Evolutionary conservation across 1,284 basidiomycete species (phyloP), one percentile per base, ranked within the genome.

Genomic region (Cerioporus squamosus): DNA sequence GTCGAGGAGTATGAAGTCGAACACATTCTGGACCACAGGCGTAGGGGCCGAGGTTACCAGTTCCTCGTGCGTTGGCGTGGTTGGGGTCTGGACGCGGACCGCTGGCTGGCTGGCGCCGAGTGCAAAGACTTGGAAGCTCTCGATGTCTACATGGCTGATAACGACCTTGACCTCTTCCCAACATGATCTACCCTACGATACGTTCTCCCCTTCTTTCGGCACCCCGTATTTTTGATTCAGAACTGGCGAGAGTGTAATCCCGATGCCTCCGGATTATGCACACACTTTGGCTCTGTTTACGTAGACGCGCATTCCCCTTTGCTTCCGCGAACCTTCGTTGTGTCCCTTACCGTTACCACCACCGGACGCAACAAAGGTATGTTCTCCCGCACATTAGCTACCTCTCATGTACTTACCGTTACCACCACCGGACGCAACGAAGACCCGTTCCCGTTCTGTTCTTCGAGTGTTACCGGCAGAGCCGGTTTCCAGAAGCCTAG

Each of bases 11-110:
- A 31, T 10, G 26, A 51, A 15, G 42, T 52, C n/a, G 42, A 52
- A 1, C 15, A 47, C 51, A 66, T 67, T n/a, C 14, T 67, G 0
- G 61, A 66, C 36, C 43, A 57, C 15, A 31, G 51, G 5, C 36
- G 38, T 3, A 44, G 54, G 12, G 51, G 57, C 1, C 44, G 57
- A 2, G 57, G 57, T 1, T 52, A n/a, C 15, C 50, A 53, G 36
- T 64, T 59, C 48, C 48, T 64, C 5, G 57, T 64, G 2, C 53
- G 57, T 5, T 64, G 62, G 62, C 38, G 15, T 8, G 62, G 60
- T 12, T 64, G 51, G 31, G 49, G 49, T 5, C 39, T 38, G 9
- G 22, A n/a, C 12, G 14, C 23, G 9, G 59, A 64, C 23, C 5
- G 4, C 5, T 64, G 62, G 59, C 14, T 64, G 10, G 36, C 55